Evolutionary conservation across 2,329 filamentous ascomycete species (phyloP).

Genomic region (Dothideomycetidae sp.): DNA sequence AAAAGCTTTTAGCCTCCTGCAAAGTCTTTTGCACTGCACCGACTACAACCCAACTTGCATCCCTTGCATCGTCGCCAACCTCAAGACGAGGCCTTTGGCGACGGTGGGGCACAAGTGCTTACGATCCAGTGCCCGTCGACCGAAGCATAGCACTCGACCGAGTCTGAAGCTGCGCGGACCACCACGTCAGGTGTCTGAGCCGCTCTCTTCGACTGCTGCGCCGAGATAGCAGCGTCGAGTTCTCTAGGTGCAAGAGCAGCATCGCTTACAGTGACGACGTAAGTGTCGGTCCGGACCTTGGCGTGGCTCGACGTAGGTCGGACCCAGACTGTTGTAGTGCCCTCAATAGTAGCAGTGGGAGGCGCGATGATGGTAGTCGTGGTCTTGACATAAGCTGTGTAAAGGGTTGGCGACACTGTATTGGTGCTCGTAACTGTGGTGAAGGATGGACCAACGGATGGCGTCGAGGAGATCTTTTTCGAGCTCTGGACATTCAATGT

Average conservation of each 20-base stretch:
- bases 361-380: constrained; percentile 1
- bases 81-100: background rate
- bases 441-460: constrained; percentile 1
- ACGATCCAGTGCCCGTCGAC: constrained; percentile 3
- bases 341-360: constrained; percentile 4
- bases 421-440: background rate
- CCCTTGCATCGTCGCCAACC: background rate
- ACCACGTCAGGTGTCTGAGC: background rate
- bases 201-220: no score
- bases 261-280: background rate
- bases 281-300: constrained; percentile 1
- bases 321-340: constrained; percentile 5
- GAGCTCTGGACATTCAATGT: background rate
- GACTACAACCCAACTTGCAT: no score
- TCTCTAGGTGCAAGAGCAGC: no score
- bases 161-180: background rate
- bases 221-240: no score
- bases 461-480: background rate
- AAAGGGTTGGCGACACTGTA: background rate
- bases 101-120: constrained; percentile 3
- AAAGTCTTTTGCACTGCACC: background rate
- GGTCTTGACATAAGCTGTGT: background rate
- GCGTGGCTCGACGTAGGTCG: background rate
- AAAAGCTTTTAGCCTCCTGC: no score
- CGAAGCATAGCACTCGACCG: constrained; percentile 4